Evolutionary conservation across 1,284 basidiomycete genomes (phyloP), one percentile per base, ranked within the genome.

Genomic region (Irpex lacteus): DNA sequence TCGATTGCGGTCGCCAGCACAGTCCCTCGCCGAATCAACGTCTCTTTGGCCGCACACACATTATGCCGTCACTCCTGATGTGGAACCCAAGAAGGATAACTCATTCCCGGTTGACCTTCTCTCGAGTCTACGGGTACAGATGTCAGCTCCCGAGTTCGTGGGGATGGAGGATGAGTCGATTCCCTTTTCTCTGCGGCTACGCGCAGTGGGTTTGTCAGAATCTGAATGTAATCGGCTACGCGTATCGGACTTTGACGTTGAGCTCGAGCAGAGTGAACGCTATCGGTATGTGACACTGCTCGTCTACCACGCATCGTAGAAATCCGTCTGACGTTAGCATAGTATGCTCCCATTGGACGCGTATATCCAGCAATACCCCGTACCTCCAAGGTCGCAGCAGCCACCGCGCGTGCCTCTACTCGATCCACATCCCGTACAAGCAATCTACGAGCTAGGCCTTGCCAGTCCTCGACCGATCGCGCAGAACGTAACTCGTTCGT

Each of bases 341-440:
- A 89, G 88, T 66, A 74, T 74, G 32, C 69, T 73, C 11, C 73
- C 78, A 18, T 76, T 79, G 7, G 62, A 72, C 18, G 73, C 78
- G n/a, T 85, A 82, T 65, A 68, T 76, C 4, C 60, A 77, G 5
- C 76, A 74, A 32, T 88, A 78, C 73, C 87, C 88, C 6, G 67
- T 92, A 3, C 88, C 88, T 18, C 76, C 82, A 2, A 66, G 68
- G 50, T 73, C 77, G 3, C 72, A 80, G 59, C 91, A 93, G 67
- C 90, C 91, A 21, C 91, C 91, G 5, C 74, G 78, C 59, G 65
- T 77, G 54, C 84, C 87, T 5, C 77, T 93, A 32, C 81, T 80
- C 15, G 72, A 79, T 52, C 75, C 85, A 1, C 85, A 90, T 68
- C 78, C 82, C 8, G 69, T 88, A 47, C 76, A 80, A 44, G 70